Percentiles rank a stretch among this genome's conserved stretches.
Conservation (phyloP, 257 asterid genomes). For the Scutellaria galericulata region DNA sequence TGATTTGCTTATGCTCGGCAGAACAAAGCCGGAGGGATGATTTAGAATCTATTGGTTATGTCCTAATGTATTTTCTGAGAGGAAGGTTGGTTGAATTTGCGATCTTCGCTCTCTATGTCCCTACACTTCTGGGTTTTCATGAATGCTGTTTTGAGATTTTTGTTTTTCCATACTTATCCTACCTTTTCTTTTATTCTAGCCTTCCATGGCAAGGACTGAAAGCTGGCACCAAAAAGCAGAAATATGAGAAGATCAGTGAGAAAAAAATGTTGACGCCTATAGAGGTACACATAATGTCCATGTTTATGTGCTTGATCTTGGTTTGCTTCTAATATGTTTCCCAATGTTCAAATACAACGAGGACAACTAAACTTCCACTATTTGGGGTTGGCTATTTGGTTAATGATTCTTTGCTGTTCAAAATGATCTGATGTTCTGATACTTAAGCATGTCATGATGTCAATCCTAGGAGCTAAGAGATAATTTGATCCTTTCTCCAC, state of each 20-base stretch:
- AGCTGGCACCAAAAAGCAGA: slow-evolving; percentile 97
- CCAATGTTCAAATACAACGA: background rate
- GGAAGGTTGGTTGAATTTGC: slow-evolving; percentile 81
- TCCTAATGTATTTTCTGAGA: slow-evolving; percentile 93
- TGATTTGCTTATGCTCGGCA: slow-evolving; percentile 42
- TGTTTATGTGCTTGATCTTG: slow-evolving; percentile 27
- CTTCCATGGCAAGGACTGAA: slow-evolving; percentile 98
- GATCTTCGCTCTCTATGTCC: background rate
- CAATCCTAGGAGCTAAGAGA: no score
- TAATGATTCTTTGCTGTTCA: background rate
- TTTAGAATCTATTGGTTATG: slow-evolving; percentile 94
- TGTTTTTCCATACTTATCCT: slow-evolving; percentile 21
- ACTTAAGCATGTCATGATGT: no score
- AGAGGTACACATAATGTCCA: slow-evolving; percentile 60
- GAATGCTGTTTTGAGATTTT: slow-evolving; percentile 24
- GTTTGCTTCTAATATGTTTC: slow-evolving; percentile 1
- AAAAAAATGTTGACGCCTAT: slow-evolving; percentile 89
- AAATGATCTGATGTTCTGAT: background rate
- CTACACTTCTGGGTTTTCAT: slow-evolving; percentile 18
- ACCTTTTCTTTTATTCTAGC: slow-evolving; percentile 48
- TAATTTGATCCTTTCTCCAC: no score
- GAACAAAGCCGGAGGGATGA: slow-evolving; percentile 98
- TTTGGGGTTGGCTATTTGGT: background rate
- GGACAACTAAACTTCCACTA: background rate
- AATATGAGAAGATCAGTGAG: slow-evolving; percentile 91